phyloP scores from a whole-genome alignment of 768 basidiomycete genomes.

The Leccinellum albellum region DNA sequence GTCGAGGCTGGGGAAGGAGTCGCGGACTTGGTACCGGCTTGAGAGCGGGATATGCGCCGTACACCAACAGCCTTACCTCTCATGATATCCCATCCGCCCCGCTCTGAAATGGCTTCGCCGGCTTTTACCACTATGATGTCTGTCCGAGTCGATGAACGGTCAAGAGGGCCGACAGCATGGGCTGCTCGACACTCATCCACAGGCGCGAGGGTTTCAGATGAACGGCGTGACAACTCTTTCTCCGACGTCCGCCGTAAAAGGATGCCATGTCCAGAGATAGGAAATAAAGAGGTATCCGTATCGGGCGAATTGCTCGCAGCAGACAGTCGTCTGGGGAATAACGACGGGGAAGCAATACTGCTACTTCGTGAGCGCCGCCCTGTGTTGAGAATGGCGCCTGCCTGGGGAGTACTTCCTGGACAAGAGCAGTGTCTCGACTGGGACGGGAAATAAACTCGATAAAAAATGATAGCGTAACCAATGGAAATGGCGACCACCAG shows the following conservation, averaged over 20 bases:
- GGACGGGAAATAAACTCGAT: slow-evolving; percentile 57
- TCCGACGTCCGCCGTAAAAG: slow-evolving; percentile 73
- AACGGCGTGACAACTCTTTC: slow-evolving; percentile 53
- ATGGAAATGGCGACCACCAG: slow-evolving; percentile 65
- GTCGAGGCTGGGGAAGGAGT: slow-evolving; percentile 12
- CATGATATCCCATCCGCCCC: slow-evolving; percentile 74
- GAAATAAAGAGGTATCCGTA: slow-evolving; percentile 55
- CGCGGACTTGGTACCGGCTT: slow-evolving; percentile 29
- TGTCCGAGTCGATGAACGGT: slow-evolving; percentile 37
- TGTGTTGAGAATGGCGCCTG: slow-evolving; percentile 41
- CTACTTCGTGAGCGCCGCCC: slow-evolving; percentile 61
- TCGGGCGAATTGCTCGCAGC: slow-evolving; percentile 36
- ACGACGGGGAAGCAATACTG: slow-evolving; percentile 47
- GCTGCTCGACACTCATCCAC: slow-evolving; percentile 28
- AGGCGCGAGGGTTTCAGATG: slow-evolving; percentile 43
- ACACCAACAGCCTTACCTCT: slow-evolving; percentile 62
- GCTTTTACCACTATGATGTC: slow-evolving; percentile 52
- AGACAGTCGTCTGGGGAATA: slow-evolving; percentile 49
- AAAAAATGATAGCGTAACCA: slow-evolving; percentile 59
- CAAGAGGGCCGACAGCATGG: slow-evolving; percentile 32
- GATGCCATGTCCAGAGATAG: slow-evolving; percentile 76
- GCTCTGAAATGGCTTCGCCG: slow-evolving; percentile 60
- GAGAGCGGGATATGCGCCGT: slow-evolving; percentile 55
- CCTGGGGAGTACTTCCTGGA: slow-evolving; percentile 44
- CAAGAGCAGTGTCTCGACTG: slow-evolving; percentile 68